Evolutionary conservation across 2,329 filamentous ascomycete species (phyloP), one percentile per base, ranked within the genome.

Genomic region (Colletotrichum kahawae): DNA sequence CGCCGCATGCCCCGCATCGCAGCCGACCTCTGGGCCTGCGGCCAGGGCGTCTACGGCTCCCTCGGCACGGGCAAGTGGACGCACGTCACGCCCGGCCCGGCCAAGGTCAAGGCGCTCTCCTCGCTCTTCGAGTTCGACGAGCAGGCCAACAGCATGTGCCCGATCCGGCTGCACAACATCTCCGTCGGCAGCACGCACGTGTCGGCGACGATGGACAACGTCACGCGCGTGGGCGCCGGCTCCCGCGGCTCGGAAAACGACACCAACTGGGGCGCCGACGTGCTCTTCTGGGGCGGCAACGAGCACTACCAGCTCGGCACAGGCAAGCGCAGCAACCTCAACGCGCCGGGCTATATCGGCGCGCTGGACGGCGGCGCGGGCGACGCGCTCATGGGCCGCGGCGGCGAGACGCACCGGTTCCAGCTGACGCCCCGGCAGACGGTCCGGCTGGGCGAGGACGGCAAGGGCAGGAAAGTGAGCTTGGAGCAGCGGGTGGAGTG

Each of bases 211-310:
- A 93, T 98, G 92, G 90, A 92, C 80, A 98, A 98, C 81, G 90
- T 94, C 34, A 94, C 94, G 1, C 88, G 92, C 68, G 88, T 95
- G 7, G 85, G 88, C 18, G 89, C 92, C 2, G 86, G 88, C 3
- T 82, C 79, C 76, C 84, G 82, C 69, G 87, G 79, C 18, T 89
- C 89, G 2, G 86, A 91, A 54, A 93, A 94, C 78, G 94, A 95
- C 80, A 95, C 93, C 2, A 96, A 97, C 82, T 98, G 93, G 91
- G 97, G 97, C 64, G 92, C 94, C 6, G 97, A 98, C 82, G 93
- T 96, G 34, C 83, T 98, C 2, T 97, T 95, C 88, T 99, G 96
- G 95, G 97, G 97, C 76, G 95, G 95, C 68, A 99, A 98, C 80
- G 96, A 98, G 85, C 91, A 93, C 82, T 98, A 94, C 83, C 97